Conservation (phyloP, 2,329 filamentous ascomycete genomes). For the Hypoxylon sp. region DNA sequence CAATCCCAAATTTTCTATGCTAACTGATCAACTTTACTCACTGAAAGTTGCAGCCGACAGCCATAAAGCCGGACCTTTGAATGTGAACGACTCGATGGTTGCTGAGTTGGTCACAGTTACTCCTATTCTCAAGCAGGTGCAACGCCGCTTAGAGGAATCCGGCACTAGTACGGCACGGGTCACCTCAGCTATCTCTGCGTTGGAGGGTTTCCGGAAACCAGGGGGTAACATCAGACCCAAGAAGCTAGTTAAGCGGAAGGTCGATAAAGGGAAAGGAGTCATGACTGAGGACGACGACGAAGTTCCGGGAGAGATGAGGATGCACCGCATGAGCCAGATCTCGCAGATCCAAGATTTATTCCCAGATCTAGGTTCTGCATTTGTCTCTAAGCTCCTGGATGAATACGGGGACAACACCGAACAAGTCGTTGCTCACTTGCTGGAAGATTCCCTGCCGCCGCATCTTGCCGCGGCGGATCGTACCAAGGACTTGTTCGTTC, state of each 20-base stretch:
- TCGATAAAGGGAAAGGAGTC: slow-evolving; percentile 72
- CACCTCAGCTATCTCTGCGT: slow-evolving; percentile 66
- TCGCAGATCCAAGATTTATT: slow-evolving; percentile 95
- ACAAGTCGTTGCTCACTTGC: slow-evolving; percentile 79
- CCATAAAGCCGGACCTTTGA: slow-evolving; percentile 64
- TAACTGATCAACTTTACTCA: slow-evolving; percentile 85
- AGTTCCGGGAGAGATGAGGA: slow-evolving; percentile 64
- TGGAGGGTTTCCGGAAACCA: slow-evolving; percentile 68
- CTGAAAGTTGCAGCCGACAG: slow-evolving; percentile 76
- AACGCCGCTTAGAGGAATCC: slow-evolving; percentile 60
- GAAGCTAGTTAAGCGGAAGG: slow-evolving; percentile 60
- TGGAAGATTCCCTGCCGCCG: slow-evolving; percentile 78
- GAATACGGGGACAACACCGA: slow-evolving; percentile 82
- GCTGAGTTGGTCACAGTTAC: slow-evolving; percentile 83
- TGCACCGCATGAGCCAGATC: slow-evolving; percentile 85
- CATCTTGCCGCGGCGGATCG: slow-evolving; percentile 72
- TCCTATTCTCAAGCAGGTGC: slow-evolving; percentile 72
- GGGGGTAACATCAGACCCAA: slow-evolving; percentile 61
- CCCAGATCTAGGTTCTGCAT: slow-evolving; percentile 83
- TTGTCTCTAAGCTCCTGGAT: slow-evolving; percentile 80
- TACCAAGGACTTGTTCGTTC: slow-evolving; percentile 67
- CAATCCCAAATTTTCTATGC: slow-evolving; percentile 74
- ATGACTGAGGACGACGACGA: slow-evolving; percentile 51
- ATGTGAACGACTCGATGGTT: slow-evolving; percentile 75
- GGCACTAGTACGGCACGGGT: slow-evolving; percentile 63